Conservation (phyloP, 352 stramenopile genomes). For the Globisporangium ultimum region DNA sequence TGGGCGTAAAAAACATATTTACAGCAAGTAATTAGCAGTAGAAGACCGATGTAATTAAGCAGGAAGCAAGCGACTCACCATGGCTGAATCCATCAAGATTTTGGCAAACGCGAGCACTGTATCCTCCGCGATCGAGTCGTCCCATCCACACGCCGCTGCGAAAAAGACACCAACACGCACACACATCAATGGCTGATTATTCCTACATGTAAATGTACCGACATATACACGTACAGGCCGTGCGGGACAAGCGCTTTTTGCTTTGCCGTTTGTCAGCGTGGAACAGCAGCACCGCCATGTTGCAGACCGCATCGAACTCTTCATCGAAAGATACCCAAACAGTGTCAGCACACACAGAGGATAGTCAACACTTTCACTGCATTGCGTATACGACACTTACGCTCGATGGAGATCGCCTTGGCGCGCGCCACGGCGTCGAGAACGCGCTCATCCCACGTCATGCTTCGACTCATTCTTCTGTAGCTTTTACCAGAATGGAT, state of each 20-base stretch:
- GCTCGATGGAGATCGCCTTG: conserved; percentile 34
- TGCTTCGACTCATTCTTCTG: conserved; percentile 34
- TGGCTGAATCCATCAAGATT: conserved; percentile 69
- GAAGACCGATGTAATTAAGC: neutral
- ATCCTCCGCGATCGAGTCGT: conserved; percentile 45
- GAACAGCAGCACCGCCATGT: conserved; percentile 57
- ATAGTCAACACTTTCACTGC: no score
- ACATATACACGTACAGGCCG: conserved; percentile 36
- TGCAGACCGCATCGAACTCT: conserved; percentile 63
- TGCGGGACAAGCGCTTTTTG: conserved; percentile 49
- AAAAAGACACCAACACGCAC: neutral
- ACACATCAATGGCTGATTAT: neutral
- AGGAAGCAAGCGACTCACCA: conserved; percentile 25
- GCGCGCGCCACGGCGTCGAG: conserved; percentile 38
- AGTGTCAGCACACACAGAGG: neutral
- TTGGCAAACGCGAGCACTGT: conserved; percentile 62
- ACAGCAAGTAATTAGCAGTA: neutral
- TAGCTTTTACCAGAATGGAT: conserved; percentile 15
- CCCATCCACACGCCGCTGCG: conserved; percentile 58
- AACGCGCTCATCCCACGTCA: conserved; percentile 60
- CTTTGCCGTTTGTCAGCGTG: conserved; percentile 56
- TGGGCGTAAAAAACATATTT: neutral
- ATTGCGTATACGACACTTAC: conserved; percentile 14
- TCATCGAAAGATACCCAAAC: neutral
- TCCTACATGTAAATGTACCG: neutral